Evolutionary conservation across 352 stramenopile genomes (phyloP).

Genomic region (Labyrinthula sp.): DNA sequence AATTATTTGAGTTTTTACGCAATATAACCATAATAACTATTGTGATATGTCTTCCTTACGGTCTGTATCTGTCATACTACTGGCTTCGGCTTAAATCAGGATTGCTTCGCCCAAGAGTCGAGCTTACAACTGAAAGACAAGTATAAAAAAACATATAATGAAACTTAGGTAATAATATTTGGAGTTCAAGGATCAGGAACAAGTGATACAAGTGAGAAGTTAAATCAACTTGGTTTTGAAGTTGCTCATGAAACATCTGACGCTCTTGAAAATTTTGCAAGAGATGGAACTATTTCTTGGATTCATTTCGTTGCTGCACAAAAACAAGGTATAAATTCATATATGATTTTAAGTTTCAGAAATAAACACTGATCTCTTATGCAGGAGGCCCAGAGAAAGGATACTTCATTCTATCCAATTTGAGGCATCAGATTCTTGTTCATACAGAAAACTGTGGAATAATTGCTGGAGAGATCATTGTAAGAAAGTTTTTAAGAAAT

Average conservation of each 20-base stretch:
- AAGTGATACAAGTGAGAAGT: conserved; percentile 23
- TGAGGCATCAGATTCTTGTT: conserved; percentile 32
- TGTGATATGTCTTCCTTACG: conserved; percentile 3
- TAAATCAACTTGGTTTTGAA: conserved; percentile 35
- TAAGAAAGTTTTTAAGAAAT: conserved; percentile 28
- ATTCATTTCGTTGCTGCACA: conserved; percentile 35
- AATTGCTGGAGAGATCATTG: conserved; percentile 37
- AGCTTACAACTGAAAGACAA: conserved; percentile 26
- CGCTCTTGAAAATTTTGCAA: conserved; percentile 35
- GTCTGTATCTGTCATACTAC: conserved; percentile 2
- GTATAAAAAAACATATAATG: too few species aligned
- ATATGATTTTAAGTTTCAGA: not conserved
- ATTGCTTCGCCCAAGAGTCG: not conserved
- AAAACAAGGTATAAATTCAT: not conserved
- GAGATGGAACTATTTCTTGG: conserved; percentile 39
- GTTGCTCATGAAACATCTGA: conserved; percentile 40
- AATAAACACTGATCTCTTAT: conserved; percentile 2
- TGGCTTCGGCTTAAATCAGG: conserved; percentile 6
- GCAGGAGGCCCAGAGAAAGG: not conserved
- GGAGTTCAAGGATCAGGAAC: conserved; percentile 35
- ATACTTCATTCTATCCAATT: conserved; percentile 35
- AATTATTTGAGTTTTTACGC: not conserved
- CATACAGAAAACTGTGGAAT: conserved; percentile 30
- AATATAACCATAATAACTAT: conserved; percentile 6
- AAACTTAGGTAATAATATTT: conserved; percentile 40